These are phyloP conservation scores for Yamagishiella unicocca DNA, from an alignment of 139 green algal genomes.

Conservation along the genomic window DNA sequence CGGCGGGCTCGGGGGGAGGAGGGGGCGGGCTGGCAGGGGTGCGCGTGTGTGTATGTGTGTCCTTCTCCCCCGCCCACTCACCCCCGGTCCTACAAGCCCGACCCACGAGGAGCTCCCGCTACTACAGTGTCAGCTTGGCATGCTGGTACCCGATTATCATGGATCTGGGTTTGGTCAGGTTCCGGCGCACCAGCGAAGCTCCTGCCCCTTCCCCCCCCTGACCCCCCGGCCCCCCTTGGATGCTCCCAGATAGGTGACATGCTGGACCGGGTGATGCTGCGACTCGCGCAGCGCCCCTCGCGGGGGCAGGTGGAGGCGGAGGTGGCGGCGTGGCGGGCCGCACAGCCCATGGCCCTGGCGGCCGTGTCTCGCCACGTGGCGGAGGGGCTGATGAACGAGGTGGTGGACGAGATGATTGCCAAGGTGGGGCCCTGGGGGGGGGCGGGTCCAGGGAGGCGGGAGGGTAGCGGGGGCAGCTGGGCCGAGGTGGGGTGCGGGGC, in stretches of 20 bases:
- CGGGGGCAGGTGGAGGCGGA: slow-evolving; percentile 50
- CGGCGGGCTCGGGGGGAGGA: too few relatives aligned
- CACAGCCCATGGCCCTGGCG: slow-evolving; percentile 38
- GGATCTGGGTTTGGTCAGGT: too few relatives aligned
- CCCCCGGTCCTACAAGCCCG: too few relatives aligned
- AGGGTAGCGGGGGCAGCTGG: not conserved
- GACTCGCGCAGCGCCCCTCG: slow-evolving; percentile 49
- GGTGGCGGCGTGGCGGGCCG: slow-evolving; percentile 58
- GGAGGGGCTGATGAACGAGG: slow-evolving; percentile 59
- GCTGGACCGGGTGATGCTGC: slow-evolving; percentile 35
- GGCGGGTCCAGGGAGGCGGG: not conserved
- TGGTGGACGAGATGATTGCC: slow-evolving; percentile 64
- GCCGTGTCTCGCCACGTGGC: slow-evolving; percentile 57
- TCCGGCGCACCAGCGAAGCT: not conserved
- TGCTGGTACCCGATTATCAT: too few relatives aligned
- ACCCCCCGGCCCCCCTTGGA: not conserved
- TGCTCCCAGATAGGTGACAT: slow-evolving; percentile 40
- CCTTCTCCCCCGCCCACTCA: too few relatives aligned
- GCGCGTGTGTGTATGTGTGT: too few relatives aligned
- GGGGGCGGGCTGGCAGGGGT: too few relatives aligned
- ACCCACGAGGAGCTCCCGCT: too few relatives aligned
- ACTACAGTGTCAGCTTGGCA: too few relatives aligned
- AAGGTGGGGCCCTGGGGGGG: slow-evolving; percentile 41
- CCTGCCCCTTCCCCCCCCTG: not conserved
- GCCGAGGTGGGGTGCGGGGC: not conserved